Evolutionary conservation across 163 green algal genomes (phyloP).

Genomic region (Dunaliella salina): DNA sequence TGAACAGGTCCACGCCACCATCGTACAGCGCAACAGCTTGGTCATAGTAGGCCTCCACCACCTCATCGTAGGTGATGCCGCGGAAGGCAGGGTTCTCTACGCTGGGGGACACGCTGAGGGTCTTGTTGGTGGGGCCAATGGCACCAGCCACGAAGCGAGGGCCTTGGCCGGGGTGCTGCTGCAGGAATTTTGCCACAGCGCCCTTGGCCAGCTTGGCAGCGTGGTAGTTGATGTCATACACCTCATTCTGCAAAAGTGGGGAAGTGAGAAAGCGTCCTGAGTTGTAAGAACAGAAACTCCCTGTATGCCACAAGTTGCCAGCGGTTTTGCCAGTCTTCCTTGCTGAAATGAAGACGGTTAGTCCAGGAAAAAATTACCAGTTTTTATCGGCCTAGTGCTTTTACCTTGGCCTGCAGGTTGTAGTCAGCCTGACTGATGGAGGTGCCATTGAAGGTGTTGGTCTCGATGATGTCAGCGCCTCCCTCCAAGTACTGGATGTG

Average conservation of each 20-base stretch:
- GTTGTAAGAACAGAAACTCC: not conserved
- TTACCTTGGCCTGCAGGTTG: conserved; percentile 59
- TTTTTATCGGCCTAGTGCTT: no score
- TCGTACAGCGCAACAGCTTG: conserved; percentile 83
- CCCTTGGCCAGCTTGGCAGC: conserved; percentile 86
- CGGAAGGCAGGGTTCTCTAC: conserved; percentile 96
- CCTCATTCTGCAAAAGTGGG: conserved; percentile 71
- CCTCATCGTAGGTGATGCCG: conserved; percentile 92
- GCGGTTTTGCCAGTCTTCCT: no score
- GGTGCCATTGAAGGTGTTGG: conserved; percentile 98
- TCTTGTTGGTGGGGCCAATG: conserved; percentile 95
- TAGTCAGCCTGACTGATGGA: conserved; percentile 93
- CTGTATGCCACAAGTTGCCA: no score
- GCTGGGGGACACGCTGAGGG: conserved; percentile 86
- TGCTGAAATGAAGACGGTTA: no score
- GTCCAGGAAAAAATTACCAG: no score
- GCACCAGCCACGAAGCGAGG: conserved; percentile 87
- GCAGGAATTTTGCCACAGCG: conserved; percentile 67
- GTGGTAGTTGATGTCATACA: conserved; percentile 84
- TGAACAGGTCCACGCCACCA: conserved; percentile 90
- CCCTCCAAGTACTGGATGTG: conserved; percentile 86
- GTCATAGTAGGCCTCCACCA: conserved; percentile 91
- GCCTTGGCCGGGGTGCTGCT: conserved; percentile 57
- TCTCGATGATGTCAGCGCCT: conserved; percentile 97
- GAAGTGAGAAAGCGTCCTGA: no score